Base-by-base conservation (phyloP, 306 rosid genomes). In the Hippophae rhamnoides region DNA sequence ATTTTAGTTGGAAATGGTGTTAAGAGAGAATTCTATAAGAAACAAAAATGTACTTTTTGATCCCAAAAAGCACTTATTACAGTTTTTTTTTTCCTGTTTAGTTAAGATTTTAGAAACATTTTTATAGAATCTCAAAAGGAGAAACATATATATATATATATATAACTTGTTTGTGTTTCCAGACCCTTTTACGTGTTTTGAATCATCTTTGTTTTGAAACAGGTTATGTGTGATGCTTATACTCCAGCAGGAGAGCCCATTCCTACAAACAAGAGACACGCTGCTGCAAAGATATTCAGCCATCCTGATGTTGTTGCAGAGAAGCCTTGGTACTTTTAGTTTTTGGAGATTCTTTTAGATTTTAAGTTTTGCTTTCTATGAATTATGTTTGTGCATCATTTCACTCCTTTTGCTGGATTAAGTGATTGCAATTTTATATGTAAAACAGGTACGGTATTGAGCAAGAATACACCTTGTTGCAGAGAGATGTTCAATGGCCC, bases 401-500 rank as follows among this genome's bases (percentile, higher is more conserved):
- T 31, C 1, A 31, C 38, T 31, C 38, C 5, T 31, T 31, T 31
- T 31, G 5, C 38, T 31, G 38, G 38, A 31, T 31, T 4, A 31
- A 31, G 5, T 1, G 38, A 31, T 31, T 31, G 47, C 44, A 27
- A 63, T 67, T 12, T 27, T 11, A 13, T 56, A 10, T 49, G 76
- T 51, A 62, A 70, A 65, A 59, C 68, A 88, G 96, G 96, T 89
- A 76, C 60, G 97, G 97, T 41, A 74, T 89, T 54, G 97, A 89
- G 76, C 97, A 89, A 44, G 97, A 89, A 77, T 89, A 89, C 78
- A 89, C 90, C 70, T 80, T 89, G 90, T 56, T 89, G 80, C 93
- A 89, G 71, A 89, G 86, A 67, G 84, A 84, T 48, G 65, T 69
- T 43, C 60, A 73, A 2, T 89, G 97, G 97, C 97, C 97, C 10